Evolutionary conservation across 2,329 filamentous ascomycete species (phyloP), one percentile per base, ranked within the genome.

Genomic region (Lecanicillium sp.): DNA sequence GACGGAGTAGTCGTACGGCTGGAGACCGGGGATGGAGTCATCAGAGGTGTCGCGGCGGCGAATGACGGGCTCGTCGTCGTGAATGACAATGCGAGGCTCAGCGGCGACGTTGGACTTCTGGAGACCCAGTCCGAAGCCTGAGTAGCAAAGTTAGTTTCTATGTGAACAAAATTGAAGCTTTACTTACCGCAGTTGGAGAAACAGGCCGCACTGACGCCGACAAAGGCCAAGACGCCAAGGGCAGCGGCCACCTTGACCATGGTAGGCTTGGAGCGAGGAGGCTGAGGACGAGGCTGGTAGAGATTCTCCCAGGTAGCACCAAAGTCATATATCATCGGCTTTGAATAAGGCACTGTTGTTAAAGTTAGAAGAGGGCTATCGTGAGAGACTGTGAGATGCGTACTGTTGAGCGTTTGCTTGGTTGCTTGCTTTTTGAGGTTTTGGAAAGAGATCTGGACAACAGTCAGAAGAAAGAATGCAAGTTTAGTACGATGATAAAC

Each of bases 1-100:
- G 9, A 10, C 37, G 29, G 45, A 48, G 45, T 48, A 48, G 37
- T 48, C 45, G 8, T 48, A 48, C 29, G 45, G 38, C 45, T 41
- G 37, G 12, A 48, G 45, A 21, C 45, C 45, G 3, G 37, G 29
- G 17, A 48, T 29, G 29, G 45, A 29, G n/a, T 41, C 30, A 5
- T 48, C 45, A 10, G 17, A 5, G 10, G 27, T 48, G 27, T 48
- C 37, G 7, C 45, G 45, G 37, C 45, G 45, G 12, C 41, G 37
- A 23, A 48, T 24, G 30, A 29, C 45, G 15, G 45, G 37, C 10
- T 41, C 29, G n/a, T 48, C 37, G 37, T 48, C 45, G 8, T 29
- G 46, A 21, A 38, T 23, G 27, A 30, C 8, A 30, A n/a, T n/a
- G 27, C 27, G 27, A 30, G 27, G 9, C 15, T 48, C 30, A 26